Conservation (phyloP, 768 basidiomycete genomes). For the Auriscalpium microsporum region DNA sequence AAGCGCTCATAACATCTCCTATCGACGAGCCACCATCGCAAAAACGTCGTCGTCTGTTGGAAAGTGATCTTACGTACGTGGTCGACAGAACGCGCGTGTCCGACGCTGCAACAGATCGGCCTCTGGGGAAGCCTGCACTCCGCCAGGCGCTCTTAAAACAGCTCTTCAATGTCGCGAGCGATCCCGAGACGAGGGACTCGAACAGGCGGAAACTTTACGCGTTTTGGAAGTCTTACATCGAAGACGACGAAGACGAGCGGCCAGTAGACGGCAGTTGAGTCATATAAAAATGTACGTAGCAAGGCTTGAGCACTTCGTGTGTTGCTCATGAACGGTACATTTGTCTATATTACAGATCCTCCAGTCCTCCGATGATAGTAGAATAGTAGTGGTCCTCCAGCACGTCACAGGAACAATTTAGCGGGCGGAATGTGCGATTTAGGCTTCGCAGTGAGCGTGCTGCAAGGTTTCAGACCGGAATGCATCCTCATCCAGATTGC, state of each 20-base stretch:
- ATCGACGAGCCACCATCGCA: constrained; percentile 29
- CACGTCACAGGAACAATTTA: background rate
- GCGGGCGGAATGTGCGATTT: constrained; percentile 6
- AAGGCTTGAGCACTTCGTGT: background rate
- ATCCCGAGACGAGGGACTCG: constrained; percentile 62
- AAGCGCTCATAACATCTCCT: constrained; percentile 34
- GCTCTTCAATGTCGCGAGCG: constrained; percentile 69
- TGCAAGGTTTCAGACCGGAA: background rate
- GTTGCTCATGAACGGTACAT: background rate
- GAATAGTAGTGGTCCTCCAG: background rate
- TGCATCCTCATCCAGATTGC: background rate
- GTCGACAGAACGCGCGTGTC: constrained; percentile 46
- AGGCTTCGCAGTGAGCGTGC: background rate
- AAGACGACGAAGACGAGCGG: constrained; percentile 32
- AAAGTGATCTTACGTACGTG: constrained; percentile 35
- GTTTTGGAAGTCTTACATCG: constrained; percentile 58
- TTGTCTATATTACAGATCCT: background rate
- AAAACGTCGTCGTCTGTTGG: constrained; percentile 39
- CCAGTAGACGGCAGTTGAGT: constrained; percentile 6
- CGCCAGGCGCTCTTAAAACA: constrained; percentile 48
- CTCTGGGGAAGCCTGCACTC: constrained; percentile 28
- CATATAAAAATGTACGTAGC: background rate
- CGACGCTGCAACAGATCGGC: constrained; percentile 31
- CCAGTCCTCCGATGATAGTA: background rate
- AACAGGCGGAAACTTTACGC: constrained; percentile 80